Evolutionary conservation across 176 grass and related monocot species (phyloP), one percentile per base, ranked within the genome.

Genomic region (Carex myosuroides): DNA sequence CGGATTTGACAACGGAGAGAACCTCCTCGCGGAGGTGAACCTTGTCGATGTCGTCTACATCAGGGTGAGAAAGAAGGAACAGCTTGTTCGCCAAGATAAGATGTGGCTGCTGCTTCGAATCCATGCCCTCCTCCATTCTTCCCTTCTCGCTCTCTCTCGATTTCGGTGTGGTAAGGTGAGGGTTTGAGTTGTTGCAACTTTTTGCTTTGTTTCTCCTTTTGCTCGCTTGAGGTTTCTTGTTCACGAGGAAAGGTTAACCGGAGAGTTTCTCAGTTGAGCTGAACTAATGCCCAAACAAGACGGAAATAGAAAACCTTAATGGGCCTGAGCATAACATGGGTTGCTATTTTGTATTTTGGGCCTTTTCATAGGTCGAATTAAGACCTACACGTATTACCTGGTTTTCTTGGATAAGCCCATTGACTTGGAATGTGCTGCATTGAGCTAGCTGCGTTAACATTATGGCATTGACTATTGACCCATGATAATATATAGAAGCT

Each of bases 31-130:
- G 93, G 84, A 94, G 89, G 86, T 70, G 89, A 86, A 99, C 96
- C 91, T 92, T 99, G 80, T 92, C 87, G 83, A 92, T 92, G 85
- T 99, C 96, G 54, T 92, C 96, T 16, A 95, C 85, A 70, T 99
- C 96, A 0, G 89, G 67, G 24, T 88, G 96, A 44, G 96, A 86
- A 26, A 99, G 88, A 5, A 95, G 91, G 81, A 99, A 99, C 70
- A 95, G 88, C 87, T 94, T 99, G 91, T 95, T 77, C 56, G 91
- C 89, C 70, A 99, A 86, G 13, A 87, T 62, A 80, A 99, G 91
- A 79, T 95, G 96, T 76, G 91, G 88, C 53, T 92, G 91, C 89
- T 93, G 88, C 76, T 90, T 92, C 63, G 79, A 81, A 64, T 81
- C 89, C 93, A 61, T 92, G 83, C 70, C 91, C 79, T 11, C 89